phyloP scores from a whole-genome alignment of 148 eudicot genomes.

The Drosera capensis region DNA sequence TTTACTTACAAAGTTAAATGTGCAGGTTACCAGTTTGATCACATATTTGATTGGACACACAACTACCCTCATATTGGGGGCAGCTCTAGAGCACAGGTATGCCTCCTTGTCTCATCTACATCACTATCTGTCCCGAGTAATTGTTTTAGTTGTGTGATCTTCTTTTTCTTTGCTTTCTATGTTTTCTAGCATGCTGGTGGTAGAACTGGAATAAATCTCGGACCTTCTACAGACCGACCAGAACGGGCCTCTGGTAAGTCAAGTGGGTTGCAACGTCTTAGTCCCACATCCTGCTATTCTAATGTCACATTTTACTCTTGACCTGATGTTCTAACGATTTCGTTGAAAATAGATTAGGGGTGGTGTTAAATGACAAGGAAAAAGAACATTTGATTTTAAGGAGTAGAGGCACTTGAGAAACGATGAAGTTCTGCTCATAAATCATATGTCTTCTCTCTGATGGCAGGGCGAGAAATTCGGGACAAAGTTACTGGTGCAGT shows the following conservation, averaged over 20 bases:
- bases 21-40: constrained; percentile 85
- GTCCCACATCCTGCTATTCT: neutral
- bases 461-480: constrained; percentile 68
- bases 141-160: constrained; percentile 1
- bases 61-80: constrained; percentile 76
- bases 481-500: constrained; percentile 75
- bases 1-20: neutral
- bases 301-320: too few species aligned
- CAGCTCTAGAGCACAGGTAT: constrained; percentile 61
- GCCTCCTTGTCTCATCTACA: neutral
- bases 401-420: too few species aligned
- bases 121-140: neutral
- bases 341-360: too few species aligned
- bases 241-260: constrained; percentile 74
- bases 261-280: neutral
- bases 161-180: constrained; percentile 2
- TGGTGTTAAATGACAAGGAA: too few species aligned
- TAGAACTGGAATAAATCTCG: constrained; percentile 51
- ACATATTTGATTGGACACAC: constrained; percentile 97
- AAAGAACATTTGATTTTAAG: neutral
- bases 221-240: constrained; percentile 71
- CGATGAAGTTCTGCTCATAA: too few species aligned
- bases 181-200: constrained; percentile 40
- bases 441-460: constrained; percentile 3
- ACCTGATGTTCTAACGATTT: too few species aligned